Evolutionary conservation across 257 asterid genomes (phyloP).

Genomic region (Cinchona pubescens): DNA sequence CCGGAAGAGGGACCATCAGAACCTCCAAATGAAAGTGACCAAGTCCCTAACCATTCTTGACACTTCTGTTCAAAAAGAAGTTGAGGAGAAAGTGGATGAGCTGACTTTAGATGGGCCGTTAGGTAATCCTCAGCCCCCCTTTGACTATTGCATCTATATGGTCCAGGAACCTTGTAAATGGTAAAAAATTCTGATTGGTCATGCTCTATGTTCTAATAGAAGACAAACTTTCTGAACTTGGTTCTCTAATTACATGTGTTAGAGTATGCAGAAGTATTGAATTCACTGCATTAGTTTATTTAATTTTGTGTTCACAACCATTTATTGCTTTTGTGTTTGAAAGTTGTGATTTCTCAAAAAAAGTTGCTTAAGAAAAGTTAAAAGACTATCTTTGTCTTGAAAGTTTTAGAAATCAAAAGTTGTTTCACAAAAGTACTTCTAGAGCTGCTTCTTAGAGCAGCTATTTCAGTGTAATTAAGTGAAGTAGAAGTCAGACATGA

Average conservation of each 20-base stretch:
- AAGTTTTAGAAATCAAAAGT: not conserved
- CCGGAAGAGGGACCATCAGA: slow-evolving; percentile 38
- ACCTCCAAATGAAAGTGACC: slow-evolving; percentile 28
- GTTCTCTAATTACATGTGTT: not conserved
- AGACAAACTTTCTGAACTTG: not conserved
- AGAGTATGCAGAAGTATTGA: too few relatives aligned
- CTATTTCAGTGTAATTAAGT: not conserved
- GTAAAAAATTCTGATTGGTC: not conserved
- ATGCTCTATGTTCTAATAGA: not conserved
- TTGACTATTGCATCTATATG: not conserved
- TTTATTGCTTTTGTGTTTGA: not conserved
- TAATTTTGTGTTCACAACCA: too few relatives aligned
- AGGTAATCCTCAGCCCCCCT: slow-evolving; percentile 24
- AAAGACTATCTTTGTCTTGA: too few relatives aligned
- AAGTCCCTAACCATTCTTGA: slow-evolving; percentile 30
- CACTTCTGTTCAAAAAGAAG: slow-evolving; percentile 35
- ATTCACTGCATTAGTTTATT: too few relatives aligned
- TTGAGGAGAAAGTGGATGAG: slow-evolving; percentile 52
- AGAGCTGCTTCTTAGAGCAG: not conserved
- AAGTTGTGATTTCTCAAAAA: not conserved
- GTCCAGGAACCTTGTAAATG: not conserved
- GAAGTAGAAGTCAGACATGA: not conserved
- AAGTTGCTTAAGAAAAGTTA: too few relatives aligned
- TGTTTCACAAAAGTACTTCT: too few relatives aligned
- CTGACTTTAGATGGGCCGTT: slow-evolving; percentile 52